A percentile compares a stretch with the other conserved stretches of the same genome.
Conservation (phyloP, 495 filamentous ascomycete genomes). For the Trichocladium uniseriatum region DNA sequence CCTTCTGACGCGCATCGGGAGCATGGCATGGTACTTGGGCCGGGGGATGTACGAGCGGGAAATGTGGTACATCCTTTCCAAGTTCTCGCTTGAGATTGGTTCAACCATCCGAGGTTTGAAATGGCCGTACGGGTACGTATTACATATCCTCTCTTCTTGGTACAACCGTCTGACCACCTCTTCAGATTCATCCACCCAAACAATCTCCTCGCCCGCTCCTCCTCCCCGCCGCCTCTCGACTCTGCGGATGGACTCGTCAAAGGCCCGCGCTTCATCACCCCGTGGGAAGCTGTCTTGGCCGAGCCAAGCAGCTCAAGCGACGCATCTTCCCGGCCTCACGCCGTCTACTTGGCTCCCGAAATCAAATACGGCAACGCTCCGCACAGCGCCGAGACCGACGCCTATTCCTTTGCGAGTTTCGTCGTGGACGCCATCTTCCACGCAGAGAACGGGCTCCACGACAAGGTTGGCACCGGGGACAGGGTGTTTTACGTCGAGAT, state of each 20-base stretch:
- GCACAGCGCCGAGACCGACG: neutral
- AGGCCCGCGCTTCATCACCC: no score
- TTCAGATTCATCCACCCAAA: neutral
- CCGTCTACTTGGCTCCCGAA: neutral
- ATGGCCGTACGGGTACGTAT: neutral
- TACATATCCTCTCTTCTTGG: neutral
- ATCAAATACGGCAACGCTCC: neutral
- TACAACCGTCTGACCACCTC: neutral
- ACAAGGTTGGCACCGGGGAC: no score
- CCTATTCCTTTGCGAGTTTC: neutral
- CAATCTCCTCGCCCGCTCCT: neutral
- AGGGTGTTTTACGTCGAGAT: conserved; percentile 1
- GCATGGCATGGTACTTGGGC: no score
- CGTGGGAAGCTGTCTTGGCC: no score
- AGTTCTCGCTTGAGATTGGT: neutral
- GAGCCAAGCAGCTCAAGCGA: neutral
- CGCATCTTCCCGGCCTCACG: neutral
- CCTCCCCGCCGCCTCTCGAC: no score
- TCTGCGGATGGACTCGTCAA: no score
- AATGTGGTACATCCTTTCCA: neutral
- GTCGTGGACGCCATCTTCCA: neutral
- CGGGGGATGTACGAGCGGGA: neutral
- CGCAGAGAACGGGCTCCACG: neutral
- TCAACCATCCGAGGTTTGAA: neutral
- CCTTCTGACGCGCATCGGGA: neutral